Conservation (phyloP, 2,329 filamentous ascomycete species). For the Colletotrichum lupini region DNA sequence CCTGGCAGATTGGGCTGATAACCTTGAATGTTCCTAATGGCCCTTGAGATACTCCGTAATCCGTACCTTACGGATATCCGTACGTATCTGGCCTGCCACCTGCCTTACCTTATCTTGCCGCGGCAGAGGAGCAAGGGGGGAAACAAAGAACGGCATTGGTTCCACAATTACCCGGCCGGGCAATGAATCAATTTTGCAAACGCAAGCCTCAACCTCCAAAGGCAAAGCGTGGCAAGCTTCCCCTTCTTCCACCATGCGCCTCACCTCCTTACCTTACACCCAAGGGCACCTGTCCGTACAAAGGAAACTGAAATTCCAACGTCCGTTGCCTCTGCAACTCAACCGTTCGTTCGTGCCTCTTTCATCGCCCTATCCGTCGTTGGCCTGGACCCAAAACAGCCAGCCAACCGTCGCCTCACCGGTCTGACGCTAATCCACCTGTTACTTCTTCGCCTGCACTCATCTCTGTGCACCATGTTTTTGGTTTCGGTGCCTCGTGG, state of each 20-base stretch:
- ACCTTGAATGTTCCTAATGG: too few relatives aligned
- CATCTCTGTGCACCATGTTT: neutral
- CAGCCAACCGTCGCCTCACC: neutral
- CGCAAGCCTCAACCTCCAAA: neutral
- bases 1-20: neutral
- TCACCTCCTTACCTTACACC: neutral
- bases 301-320: neutral
- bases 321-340: neutral
- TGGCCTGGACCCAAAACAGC: neutral
- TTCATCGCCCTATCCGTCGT: neutral
- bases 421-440: neutral
- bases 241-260: too few relatives aligned
- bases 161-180: constrained; percentile 30
- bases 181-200: neutral
- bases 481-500: neutral
- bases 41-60: too few relatives aligned
- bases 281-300: neutral
- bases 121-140: neutral
- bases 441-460: neutral
- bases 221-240: too few relatives aligned
- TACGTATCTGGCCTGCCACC: neutral
- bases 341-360: neutral
- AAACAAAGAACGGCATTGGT: constrained; percentile 9
- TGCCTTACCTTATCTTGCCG: constrained; percentile 14
- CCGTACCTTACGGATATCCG: neutral